Evolutionary conservation across 2,329 filamentous ascomycete genomes (phyloP).

Genomic region (Metarhizium brunneum): DNA sequence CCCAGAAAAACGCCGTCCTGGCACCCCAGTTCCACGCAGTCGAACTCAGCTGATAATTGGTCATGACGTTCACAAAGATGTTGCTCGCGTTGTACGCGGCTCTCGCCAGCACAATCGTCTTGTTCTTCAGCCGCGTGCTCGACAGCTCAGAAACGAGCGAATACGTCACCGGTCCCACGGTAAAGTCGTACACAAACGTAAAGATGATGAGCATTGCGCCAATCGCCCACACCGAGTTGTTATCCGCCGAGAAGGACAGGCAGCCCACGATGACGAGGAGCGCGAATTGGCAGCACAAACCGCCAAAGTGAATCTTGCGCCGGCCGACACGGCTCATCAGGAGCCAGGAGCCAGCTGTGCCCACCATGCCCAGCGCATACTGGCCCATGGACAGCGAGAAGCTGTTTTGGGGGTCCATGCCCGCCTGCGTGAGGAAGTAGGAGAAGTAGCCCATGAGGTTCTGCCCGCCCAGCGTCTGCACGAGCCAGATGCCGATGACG

Average conservation of each 20-base stretch:
- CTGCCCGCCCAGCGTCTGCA: slow-evolving; percentile 38
- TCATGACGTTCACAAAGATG: slow-evolving; percentile 40
- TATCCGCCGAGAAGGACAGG: slow-evolving; percentile 23
- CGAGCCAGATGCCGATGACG: slow-evolving; percentile 37
- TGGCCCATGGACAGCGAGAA: slow-evolving; percentile 38
- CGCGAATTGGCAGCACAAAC: slow-evolving; percentile 29
- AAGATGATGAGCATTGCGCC: slow-evolving; percentile 40
- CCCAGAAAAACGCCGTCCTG: slow-evolving; percentile 37
- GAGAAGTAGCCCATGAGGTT: slow-evolving; percentile 40
- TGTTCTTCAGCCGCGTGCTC: slow-evolving; percentile 42
- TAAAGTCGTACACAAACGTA: slow-evolving; percentile 44
- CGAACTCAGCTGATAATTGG: slow-evolving; percentile 38
- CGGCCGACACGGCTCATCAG: slow-evolving; percentile 39
- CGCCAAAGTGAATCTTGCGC: slow-evolving; percentile 38
- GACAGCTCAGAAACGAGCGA: slow-evolving; percentile 42
- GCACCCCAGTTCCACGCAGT: slow-evolving; percentile 39
- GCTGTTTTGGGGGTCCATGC: slow-evolving; percentile 32
- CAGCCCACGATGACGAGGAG: slow-evolving; percentile 32
- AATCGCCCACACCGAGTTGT: slow-evolving; percentile 30
- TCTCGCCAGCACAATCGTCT: slow-evolving; percentile 44
- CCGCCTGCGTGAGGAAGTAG: slow-evolving; percentile 37
- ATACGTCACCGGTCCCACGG: slow-evolving; percentile 45
- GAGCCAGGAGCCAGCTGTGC: slow-evolving; percentile 41
- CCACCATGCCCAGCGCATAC: slow-evolving; percentile 40
- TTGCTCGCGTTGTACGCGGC: slow-evolving; percentile 33